Percentiles rank a stretch among this genome's conserved stretches.
Evolutionary conservation across 345 rosid genomes (phyloP).

Genomic region (Trapa incisa): DNA sequence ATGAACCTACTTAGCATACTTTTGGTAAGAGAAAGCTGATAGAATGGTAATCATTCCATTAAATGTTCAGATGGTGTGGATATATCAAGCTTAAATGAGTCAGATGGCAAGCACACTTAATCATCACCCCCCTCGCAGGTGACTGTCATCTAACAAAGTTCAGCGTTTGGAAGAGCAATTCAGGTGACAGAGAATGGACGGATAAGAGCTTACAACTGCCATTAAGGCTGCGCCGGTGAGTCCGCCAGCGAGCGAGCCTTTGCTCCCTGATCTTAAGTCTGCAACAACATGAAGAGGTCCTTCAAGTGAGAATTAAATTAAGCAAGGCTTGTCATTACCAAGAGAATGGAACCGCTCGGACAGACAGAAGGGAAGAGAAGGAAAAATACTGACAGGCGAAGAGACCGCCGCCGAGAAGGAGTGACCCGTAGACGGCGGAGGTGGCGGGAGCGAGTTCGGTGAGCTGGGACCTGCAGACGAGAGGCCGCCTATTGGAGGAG

Average conservation of each 20-base stretch:
- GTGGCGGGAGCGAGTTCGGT: conserved; percentile 50
- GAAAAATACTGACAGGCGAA: conserved; percentile 44
- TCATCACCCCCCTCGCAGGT: not conserved
- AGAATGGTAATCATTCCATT: not conserved
- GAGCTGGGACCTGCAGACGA: conserved; percentile 41
- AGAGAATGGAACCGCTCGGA: not conserved
- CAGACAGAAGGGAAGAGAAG: not conserved
- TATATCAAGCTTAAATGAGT: not conserved
- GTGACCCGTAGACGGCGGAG: conserved; percentile 54
- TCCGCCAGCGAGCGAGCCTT: conserved; percentile 73
- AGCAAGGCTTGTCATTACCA: not conserved
- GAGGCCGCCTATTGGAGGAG: not conserved
- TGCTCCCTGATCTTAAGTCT: conserved; percentile 61
- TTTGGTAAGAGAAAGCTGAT: not conserved
- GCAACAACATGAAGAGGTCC: conserved; percentile 4
- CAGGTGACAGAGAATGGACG: not conserved
- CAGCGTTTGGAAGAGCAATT: not conserved
- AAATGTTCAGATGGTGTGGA: not conserved
- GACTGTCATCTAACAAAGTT: not conserved
- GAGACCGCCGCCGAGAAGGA: conserved; percentile 66
- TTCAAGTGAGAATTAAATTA: not conserved
- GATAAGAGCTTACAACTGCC: conserved; percentile 40
- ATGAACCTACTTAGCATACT: not conserved
- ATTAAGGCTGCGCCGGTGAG: conserved; percentile 59
- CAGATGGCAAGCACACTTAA: no score